phyloP scores from a whole-genome alignment of 179 eudicot genomes.

The Camellia oleifera region DNA sequence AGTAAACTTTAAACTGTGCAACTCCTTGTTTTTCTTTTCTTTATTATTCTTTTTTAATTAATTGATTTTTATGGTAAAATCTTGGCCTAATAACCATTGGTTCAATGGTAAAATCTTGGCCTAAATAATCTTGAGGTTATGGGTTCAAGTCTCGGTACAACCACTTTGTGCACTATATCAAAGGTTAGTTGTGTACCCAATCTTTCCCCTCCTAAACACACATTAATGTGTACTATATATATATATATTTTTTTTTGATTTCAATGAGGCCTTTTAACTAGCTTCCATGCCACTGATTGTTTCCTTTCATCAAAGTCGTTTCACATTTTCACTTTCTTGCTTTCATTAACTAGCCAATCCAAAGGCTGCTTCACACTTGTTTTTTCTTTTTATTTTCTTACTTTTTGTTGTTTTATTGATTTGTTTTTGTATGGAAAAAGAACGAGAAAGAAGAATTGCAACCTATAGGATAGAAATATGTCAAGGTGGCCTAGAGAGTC shows the following conservation, averaged over 20 bases:
- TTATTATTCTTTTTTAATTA: neutral
- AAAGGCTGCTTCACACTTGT: neutral
- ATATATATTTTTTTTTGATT: neutral
- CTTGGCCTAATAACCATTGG: too few species aligned
- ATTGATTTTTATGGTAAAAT: too few species aligned
- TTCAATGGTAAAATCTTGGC: too few species aligned
- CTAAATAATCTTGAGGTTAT: too few species aligned
- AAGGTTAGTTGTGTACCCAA: too few species aligned
- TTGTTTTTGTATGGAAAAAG: neutral
- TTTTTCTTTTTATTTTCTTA: neutral
- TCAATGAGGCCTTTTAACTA: neutral
- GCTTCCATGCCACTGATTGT: neutral
- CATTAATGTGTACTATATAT: too few species aligned
- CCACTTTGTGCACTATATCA: too few species aligned
- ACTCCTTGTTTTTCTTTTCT: neutral
- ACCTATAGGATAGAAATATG: neutral
- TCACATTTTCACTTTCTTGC: neutral
- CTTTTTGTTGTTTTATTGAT: neutral
- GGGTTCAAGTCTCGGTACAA: too few species aligned
- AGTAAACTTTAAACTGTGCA: neutral
- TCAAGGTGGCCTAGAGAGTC: neutral
- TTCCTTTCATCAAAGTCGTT: neutral
- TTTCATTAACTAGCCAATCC: neutral
- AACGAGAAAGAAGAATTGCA: neutral
- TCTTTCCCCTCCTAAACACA: too few species aligned